A percentile compares a stretch with the other conserved stretches of the same genome.
Conservation (phyloP, 805 yeast species). For the Komagataella kurtzmanii region DNA sequence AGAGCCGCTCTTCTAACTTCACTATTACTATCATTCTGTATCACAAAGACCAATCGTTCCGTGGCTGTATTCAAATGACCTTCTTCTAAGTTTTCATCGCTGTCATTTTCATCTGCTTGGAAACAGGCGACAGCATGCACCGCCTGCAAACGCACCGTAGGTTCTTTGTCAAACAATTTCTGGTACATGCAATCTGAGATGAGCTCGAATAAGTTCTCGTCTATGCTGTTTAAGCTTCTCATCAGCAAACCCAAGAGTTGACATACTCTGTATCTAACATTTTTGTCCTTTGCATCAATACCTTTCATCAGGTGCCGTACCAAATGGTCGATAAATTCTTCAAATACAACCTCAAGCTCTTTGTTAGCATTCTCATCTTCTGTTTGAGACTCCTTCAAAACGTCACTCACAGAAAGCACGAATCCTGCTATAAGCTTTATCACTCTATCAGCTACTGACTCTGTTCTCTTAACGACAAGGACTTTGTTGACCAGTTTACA, state of each 20-base stretch:
- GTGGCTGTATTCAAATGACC: slow-evolving; percentile 30
- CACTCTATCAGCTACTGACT: slow-evolving; percentile 60
- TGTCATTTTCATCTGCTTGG: slow-evolving; percentile 41
- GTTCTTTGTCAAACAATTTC: slow-evolving; percentile 64
- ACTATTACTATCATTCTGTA: slow-evolving; percentile 70
- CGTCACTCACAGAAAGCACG: slow-evolving; percentile 33
- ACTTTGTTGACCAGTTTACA: slow-evolving; percentile 50
- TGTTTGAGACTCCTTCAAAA: slow-evolving; percentile 11
- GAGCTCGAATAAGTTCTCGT: slow-evolving; percentile 53
- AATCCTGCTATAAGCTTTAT: slow-evolving; percentile 54
- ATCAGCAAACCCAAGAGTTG: slow-evolving; percentile 64
- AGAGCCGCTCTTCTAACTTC: slow-evolving; percentile 85
- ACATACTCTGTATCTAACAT: slow-evolving; percentile 68
- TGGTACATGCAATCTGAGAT: slow-evolving; percentile 46
- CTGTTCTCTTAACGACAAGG: slow-evolving; percentile 55
- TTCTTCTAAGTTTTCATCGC: slow-evolving; percentile 16
- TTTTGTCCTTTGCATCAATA: slow-evolving; percentile 58
- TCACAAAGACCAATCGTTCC: slow-evolving; percentile 29
- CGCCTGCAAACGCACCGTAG: slow-evolving; percentile 73
- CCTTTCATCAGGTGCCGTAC: slow-evolving; percentile 67
- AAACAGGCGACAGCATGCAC: slow-evolving; percentile 67
- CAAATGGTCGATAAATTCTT: slow-evolving; percentile 44
- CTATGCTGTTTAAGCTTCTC: slow-evolving; percentile 62
- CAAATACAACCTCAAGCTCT: slow-evolving; percentile 26
- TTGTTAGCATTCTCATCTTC: slow-evolving; percentile 16